Conservation (phyloP, 176 grass and related monocot genomes). For the Carex myosuroides region DNA sequence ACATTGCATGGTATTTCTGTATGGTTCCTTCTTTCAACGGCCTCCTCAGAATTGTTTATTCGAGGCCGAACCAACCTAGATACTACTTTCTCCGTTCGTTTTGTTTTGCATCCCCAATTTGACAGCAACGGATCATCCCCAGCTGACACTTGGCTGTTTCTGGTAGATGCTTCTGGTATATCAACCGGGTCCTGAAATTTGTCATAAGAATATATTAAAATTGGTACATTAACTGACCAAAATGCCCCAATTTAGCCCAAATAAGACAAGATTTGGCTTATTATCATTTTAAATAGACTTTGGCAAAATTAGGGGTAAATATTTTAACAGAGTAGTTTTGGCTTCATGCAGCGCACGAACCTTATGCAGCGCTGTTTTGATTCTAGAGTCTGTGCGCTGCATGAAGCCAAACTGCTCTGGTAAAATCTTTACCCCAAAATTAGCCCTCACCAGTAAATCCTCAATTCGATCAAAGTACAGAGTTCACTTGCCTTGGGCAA, state of each 20-base stretch:
- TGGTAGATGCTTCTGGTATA: background rate
- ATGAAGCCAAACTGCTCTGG: too few species aligned
- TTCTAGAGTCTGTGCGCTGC: too few species aligned
- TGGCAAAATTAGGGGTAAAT: too few species aligned
- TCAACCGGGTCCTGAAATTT: background rate
- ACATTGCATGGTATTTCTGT: background rate
- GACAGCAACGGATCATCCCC: background rate
- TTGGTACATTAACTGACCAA: background rate
- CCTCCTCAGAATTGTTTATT: background rate
- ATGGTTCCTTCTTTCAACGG: background rate
- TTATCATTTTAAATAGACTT: background rate
- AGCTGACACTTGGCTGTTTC: background rate
- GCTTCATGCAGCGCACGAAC: too few species aligned
- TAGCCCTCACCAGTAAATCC: background rate
- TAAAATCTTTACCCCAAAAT: background rate
- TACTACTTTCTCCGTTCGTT: slow-evolving; percentile 6
- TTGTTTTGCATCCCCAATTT: slow-evolving; percentile 20
- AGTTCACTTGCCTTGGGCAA: background rate
- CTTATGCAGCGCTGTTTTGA: too few species aligned
- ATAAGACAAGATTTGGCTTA: background rate
- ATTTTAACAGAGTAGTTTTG: too few species aligned
- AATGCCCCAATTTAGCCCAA: background rate
- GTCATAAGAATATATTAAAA: background rate
- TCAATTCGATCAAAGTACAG: background rate
- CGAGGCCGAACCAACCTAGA: background rate